Conservation (phyloP, 768 basidiomycete species). For the Leccinum obscurum region DNA sequence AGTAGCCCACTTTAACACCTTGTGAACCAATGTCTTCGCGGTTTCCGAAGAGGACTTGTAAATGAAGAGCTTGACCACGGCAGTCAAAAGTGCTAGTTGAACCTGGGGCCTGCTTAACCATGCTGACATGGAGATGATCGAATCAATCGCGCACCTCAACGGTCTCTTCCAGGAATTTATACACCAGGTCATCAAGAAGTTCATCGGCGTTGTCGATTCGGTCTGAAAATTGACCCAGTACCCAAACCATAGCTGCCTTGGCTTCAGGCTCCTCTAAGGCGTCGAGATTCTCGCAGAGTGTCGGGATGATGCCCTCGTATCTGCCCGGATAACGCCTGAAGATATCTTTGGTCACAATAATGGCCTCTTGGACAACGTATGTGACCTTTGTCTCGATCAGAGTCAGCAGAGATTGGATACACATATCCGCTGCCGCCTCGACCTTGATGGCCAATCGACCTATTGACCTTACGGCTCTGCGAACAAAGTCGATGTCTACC, state of each 20-base stretch:
- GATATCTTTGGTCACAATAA: conserved; percentile 97
- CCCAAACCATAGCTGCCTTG: conserved; percentile 98
- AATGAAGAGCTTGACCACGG: conserved; percentile 94
- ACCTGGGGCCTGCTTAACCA: conserved; percentile 52
- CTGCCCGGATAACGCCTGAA: conserved; percentile 96
- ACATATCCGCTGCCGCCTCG: conserved; percentile 80
- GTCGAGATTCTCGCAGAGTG: conserved; percentile 89
- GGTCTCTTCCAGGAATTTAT: conserved; percentile 90
- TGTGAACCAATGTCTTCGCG: conserved; percentile 88
- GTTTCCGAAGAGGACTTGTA: conserved; percentile 82
- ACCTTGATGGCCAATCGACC: conserved; percentile 99
- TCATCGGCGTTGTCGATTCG: conserved; percentile 96
- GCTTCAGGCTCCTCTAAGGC: conserved; percentile 93
- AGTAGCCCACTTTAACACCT: conserved; percentile 95
- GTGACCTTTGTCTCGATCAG: conserved; percentile 92
- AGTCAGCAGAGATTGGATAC: conserved; percentile 81
- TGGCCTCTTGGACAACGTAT: conserved; percentile 96
- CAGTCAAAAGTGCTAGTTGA: conserved; percentile 91
- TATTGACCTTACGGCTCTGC: conserved; percentile 96
- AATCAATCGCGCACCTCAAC: conserved; percentile 63
- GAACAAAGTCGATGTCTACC: conserved; percentile 96
- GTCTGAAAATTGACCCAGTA: conserved; percentile 94
- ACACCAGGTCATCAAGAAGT: conserved; percentile 87
- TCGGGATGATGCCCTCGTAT: conserved; percentile 96
- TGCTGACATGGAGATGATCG: not conserved